A percentile compares a stretch with the other conserved stretches of the same genome.
phyloP scores from a whole-genome alignment of 163 green algal species.

The Chloromonas sp. region DNA sequence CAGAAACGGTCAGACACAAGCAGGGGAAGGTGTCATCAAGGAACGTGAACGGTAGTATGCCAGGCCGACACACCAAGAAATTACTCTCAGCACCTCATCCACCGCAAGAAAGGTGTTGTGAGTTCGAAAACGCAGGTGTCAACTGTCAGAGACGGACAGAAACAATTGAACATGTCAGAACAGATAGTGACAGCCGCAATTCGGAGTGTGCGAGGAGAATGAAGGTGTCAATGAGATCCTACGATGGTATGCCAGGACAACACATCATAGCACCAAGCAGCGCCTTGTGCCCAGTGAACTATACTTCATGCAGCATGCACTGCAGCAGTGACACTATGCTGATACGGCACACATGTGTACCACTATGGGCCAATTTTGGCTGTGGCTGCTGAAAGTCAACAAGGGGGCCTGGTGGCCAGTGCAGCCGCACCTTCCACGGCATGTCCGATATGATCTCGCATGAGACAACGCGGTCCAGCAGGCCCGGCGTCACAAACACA shows the following conservation, averaged over 20 bases:
- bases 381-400: not conserved
- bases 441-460: slow-evolving; percentile 47
- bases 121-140: no score
- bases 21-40: no score
- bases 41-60: no score
- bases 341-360: not conserved
- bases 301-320: not conserved
- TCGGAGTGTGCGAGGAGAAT: no score
- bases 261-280: not conserved
- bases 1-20: slow-evolving; percentile 7
- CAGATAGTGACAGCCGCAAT: no score
- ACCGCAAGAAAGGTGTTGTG: no score
- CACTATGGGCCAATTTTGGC: not conserved
- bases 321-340: not conserved
- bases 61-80: no score
- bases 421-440: not conserved
- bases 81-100: no score
- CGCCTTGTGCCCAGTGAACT: not conserved
- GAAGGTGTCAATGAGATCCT: no score
- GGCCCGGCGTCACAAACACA: slow-evolving; percentile 39
- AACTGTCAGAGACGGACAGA: no score
- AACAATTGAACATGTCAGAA: no score
- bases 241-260: no score
- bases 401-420: not conserved
- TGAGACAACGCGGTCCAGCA: slow-evolving; percentile 41